Conservation (phyloP, 2,329 filamentous ascomycete species). For the Aspergillus fijiensis region DNA sequence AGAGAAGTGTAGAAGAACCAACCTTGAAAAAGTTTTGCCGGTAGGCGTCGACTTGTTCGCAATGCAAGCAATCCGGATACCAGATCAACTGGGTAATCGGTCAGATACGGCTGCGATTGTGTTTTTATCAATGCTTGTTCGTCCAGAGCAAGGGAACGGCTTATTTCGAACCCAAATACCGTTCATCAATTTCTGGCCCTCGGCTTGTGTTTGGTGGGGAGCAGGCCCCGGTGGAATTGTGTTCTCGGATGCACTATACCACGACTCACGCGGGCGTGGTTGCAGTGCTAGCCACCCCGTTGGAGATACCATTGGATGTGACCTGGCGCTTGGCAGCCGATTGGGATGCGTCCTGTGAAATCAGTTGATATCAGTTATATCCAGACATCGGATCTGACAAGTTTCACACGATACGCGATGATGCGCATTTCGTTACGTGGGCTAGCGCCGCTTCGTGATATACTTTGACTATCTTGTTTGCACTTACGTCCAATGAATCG, state of each 20-base stretch:
- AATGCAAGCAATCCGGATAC: slow-evolving; percentile 1
- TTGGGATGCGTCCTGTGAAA: slow-evolving; percentile 29
- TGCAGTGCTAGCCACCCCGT: slow-evolving; percentile 10
- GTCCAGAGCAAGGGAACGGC: slow-evolving; percentile 7
- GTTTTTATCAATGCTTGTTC: slow-evolving; percentile 19
- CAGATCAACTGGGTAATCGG: slow-evolving; percentile 21
- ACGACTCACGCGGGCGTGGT: slow-evolving; percentile 34
- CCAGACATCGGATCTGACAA: slow-evolving; percentile 22
- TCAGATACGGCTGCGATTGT: slow-evolving; percentile 26
- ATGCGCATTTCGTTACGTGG: slow-evolving; percentile 24
- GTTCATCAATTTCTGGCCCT: slow-evolving; percentile 7
- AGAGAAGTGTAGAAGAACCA: slow-evolving; percentile 31
- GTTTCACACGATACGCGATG: slow-evolving; percentile 17
- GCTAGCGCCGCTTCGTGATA: slow-evolving; percentile 25
- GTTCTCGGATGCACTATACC: neutral
- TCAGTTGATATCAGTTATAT: slow-evolving; percentile 35
- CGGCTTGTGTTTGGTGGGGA: slow-evolving; percentile 25
- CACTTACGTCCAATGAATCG: slow-evolving; percentile 46
- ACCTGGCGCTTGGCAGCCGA: slow-evolving; percentile 36
- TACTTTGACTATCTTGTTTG: slow-evolving; percentile 26
- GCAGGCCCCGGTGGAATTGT: slow-evolving; percentile 29
- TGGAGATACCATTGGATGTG: slow-evolving; percentile 29
- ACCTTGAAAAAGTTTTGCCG: slow-evolving; percentile 34
- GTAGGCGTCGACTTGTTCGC: slow-evolving; percentile 3
- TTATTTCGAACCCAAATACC: slow-evolving; percentile 2